These are phyloP conservation scores for Sanguinoderma infundibulare DNA, from an alignment of 1,284 basidiomycete genomes.

Conservation along the genomic window DNA sequence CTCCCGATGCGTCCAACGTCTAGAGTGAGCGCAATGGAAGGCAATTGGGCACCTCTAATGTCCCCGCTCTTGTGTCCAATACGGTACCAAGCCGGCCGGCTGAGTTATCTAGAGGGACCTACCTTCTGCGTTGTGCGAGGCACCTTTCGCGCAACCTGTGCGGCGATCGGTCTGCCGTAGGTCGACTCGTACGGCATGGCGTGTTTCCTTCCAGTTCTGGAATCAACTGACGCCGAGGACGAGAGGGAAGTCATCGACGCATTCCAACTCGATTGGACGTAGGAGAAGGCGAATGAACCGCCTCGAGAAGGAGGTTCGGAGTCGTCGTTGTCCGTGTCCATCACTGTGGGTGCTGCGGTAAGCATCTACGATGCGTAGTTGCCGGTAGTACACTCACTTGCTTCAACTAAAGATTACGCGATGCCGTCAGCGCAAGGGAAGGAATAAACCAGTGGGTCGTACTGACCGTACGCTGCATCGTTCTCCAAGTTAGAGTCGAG, in stretches of 20 bases:
- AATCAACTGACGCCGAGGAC: conserved; percentile 12
- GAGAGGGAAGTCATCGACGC: conserved; percentile 18
- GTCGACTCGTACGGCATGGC: conserved; percentile 16
- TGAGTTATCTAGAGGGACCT: background rate
- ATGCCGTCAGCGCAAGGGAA: background rate
- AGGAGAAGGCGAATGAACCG: conserved; percentile 19
- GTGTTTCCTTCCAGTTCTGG: conserved; percentile 18
- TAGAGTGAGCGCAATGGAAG: too few relatives aligned
- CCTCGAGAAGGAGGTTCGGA: conserved; percentile 9
- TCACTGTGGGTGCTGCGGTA: background rate
- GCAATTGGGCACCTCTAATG: too few relatives aligned
- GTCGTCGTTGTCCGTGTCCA: conserved; percentile 20
- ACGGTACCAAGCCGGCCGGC: background rate
- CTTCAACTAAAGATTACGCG: background rate
- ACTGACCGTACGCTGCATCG: background rate
- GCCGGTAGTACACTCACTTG: background rate
- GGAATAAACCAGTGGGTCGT: background rate
- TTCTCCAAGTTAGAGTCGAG: too few relatives aligned
- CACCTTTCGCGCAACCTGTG: background rate
- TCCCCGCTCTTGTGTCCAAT: too few relatives aligned
- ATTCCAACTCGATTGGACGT: conserved; percentile 1
- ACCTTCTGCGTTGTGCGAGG: conserved; percentile 4
- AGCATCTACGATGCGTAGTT: background rate
- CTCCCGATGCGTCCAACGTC: too few relatives aligned
- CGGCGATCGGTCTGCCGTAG: conserved; percentile 1